Evolutionary conservation across 768 basidiomycete genomes (phyloP), one percentile per base, ranked within the genome.

Genomic region (Pholiota conissans): DNA sequence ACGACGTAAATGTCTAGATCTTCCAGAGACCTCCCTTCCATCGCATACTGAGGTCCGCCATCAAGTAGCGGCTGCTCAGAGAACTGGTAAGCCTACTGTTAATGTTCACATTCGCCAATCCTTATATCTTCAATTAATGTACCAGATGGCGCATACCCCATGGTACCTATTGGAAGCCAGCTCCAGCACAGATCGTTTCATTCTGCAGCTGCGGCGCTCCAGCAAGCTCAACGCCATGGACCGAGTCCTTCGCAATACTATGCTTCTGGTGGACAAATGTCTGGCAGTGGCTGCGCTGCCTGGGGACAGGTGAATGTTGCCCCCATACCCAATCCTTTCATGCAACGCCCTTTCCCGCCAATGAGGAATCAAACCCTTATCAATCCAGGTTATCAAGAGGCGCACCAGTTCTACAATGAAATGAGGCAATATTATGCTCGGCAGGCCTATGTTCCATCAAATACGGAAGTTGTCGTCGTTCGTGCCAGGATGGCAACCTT

Each of bases 381-480:
- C 8, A 58, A 61, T 30, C 60, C 60, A 14, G 56, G 57, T 20
- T 61, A 61, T 46, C 52, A 58, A 45, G 60, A 61, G 28, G 60
- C 60, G 5, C 60, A 58, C 14, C 37, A 49, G 29, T 42, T 40
- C 45, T 61, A 46, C 14, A 14, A 34, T 3, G 46, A 58, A 9
- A 61, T 61, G 60, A 40, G 52, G 1, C 5, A 39, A 14, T n/a
- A 24, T 5, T 58, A 48, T 49, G 42, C 28, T 1, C 16, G 9
- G 3, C 53, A 56, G 34, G 58, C 58, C 2, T 59, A 55, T 35
- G 9, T 16, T 2, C 40, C 2, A 6, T 16, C 2, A 10, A 59
- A 49, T 28, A 39, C 58, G 4, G 58, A 59, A 32, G 26, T 59
- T 2, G 18, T 59, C 22, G 39, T 40, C 0, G 48, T 48, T 4